Evolutionary conservation across 108 stramenopile genomes (phyloP).

Genomic region (Nitzschia palea): DNA sequence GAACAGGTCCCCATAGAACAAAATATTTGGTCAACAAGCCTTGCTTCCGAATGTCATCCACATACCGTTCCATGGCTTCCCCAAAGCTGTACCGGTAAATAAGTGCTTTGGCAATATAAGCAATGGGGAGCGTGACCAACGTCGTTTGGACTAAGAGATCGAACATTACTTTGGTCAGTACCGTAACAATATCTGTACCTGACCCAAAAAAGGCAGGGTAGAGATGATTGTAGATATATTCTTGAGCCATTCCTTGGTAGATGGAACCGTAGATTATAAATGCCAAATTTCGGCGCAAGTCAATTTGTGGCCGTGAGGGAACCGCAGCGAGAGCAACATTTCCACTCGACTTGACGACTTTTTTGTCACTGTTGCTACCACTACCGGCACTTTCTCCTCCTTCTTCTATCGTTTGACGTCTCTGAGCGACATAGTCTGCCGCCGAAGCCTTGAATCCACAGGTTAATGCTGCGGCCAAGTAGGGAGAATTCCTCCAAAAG

Average conservation of each 20-base stretch:
- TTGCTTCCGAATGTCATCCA: conserved; percentile 46
- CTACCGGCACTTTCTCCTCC: background rate
- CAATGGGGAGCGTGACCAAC: conserved; percentile 53
- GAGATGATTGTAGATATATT: conserved; percentile 61
- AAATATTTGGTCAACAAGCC: conserved; percentile 63
- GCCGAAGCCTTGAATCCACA: conserved; percentile 38
- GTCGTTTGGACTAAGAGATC: conserved; percentile 47
- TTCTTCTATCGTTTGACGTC: conserved; percentile 22
- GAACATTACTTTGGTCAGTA: conserved; percentile 48
- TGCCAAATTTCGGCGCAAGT: conserved; percentile 40
- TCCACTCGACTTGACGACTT: background rate
- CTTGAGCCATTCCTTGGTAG: conserved; percentile 63
- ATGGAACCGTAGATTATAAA: conserved; percentile 61
- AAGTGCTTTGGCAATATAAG: conserved; percentile 56
- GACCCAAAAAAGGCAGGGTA: conserved; percentile 55
- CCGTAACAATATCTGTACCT: conserved; percentile 27
- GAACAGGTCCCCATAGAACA: conserved; percentile 52
- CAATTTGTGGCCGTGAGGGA: background rate
- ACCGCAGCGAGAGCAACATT: background rate
- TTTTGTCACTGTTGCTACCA: background rate
- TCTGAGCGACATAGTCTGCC: conserved; percentile 44
- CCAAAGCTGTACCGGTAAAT: conserved; percentile 32
- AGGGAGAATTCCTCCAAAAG: conserved; percentile 34
- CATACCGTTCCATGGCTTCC: conserved; percentile 33
- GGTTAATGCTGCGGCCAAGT: conserved; percentile 28